Base-by-base conservation (phyloP, 2,329 filamentous ascomycete genomes). In the Fusarium sororula region DNA sequence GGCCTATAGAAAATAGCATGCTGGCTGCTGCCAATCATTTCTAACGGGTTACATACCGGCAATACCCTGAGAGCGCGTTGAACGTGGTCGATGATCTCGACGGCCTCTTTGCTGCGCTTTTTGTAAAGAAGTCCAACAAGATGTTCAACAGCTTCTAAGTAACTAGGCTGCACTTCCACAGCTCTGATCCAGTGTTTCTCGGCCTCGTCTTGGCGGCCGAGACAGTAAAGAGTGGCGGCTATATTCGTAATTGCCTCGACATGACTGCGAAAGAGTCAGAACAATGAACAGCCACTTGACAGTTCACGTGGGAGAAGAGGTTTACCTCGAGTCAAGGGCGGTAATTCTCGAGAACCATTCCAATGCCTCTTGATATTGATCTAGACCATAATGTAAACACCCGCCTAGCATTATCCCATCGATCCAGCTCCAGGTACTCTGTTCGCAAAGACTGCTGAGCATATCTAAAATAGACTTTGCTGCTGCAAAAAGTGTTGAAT, bases 141-240 rank as follows among this genome's bases (percentile, higher is more conserved):
- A 84, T 98, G 95, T 81, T 99, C 96, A 6, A 96, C 94, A 13
- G 96, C 95, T 83, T 99, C 96, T 65, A 99, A 93, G 82, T 97
- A 97, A 79, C 91, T 93, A 1, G 96, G 96, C 14, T 94, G 91
- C 65, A 94, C 85, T 79, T 91, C 93, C 32, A 98, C 91, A n/a
- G 95, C 95, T 69, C 89, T 90, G 73, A 92, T 86, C 96, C 96
- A 99, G 79, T 95, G 89, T 66, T 91, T 88, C 80, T 98, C 92
- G 12, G 96, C 96, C 79, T 98, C 96, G 54, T 92, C 89, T 66
- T 92, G 92, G 67, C 93, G 91, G 69, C 94, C 91, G 15, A 98
- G 88, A 65, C 95, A 95, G 75, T 98, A 91, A 30, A 98, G 85
- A 3, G 96, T 95, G 28, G 96, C 96, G 28, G 96, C 96, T 69